Percentiles rank a stretch among this genome's conserved stretches.
These are phyloP conservation scores for Bisporella sp. DNA, from an alignment of 2,329 filamentous ascomycete genomes.

Conservation along the genomic window DNA sequence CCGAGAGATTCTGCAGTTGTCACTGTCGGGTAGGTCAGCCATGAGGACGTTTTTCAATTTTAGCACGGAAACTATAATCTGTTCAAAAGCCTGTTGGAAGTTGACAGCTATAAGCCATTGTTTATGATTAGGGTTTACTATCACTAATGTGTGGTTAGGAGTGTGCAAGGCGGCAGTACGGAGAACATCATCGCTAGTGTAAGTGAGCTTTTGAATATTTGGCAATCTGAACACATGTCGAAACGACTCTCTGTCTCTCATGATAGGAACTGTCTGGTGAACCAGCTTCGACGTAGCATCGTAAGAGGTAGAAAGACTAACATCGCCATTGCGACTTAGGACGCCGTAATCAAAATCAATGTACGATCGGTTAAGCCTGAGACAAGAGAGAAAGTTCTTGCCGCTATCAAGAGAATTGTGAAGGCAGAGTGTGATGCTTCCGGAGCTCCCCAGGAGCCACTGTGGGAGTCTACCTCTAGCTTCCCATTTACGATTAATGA, in stretches of 20 bases:
- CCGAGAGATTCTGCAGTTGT: slow-evolving; percentile 37
- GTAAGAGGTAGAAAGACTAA: no score
- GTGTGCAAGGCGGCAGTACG: slow-evolving; percentile 34
- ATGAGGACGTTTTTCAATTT: no score
- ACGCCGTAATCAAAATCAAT: slow-evolving; percentile 34
- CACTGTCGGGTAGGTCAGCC: slow-evolving; percentile 23
- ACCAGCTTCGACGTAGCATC: no score
- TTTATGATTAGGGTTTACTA: no score
- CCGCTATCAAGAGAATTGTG: slow-evolving; percentile 37
- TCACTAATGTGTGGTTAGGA: slow-evolving; percentile 17
- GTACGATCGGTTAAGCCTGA: slow-evolving; percentile 30
- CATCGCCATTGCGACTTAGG: no score
- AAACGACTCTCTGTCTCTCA: no score
- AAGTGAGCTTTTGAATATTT: no score
- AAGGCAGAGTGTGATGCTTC: slow-evolving; percentile 40
- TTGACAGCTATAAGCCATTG: no score
- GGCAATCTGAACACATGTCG: no score
- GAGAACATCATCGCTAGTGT: slow-evolving; percentile 39
- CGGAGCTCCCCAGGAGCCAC: slow-evolving; percentile 30
- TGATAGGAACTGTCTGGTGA: no score
- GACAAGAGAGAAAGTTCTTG: slow-evolving; percentile 29
- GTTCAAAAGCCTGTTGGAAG: no score
- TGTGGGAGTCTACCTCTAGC: slow-evolving; percentile 9
- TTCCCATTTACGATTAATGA: slow-evolving; percentile 22
- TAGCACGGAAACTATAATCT: no score